Evolutionary conservation across 2,329 filamentous ascomycete species (phyloP).

Genomic region (Scytalidium sp.): DNA sequence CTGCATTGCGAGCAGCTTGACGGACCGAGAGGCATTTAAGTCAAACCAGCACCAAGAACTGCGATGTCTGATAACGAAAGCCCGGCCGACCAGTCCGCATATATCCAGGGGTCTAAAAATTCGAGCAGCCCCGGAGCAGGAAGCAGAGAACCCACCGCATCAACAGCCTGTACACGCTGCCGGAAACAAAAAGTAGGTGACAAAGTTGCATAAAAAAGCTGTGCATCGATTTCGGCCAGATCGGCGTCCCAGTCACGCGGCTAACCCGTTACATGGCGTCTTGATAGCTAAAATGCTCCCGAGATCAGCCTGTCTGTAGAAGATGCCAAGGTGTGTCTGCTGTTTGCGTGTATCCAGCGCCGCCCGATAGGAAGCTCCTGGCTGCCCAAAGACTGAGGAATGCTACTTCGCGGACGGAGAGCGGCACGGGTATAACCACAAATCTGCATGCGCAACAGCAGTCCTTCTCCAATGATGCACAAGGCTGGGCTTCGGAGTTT

Average conservation of each 20-base stretch:
- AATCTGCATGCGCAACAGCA: neutral
- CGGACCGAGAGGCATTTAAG: neutral
- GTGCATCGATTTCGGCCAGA: too few species aligned
- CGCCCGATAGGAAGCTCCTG: slow-evolving; percentile 16
- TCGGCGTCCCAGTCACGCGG: too few species aligned
- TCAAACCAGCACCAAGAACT: neutral
- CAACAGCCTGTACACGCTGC: slow-evolving; percentile 12
- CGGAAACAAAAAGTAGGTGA: slow-evolving; percentile 18
- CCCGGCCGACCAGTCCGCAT: neutral
- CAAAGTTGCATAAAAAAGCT: neutral
- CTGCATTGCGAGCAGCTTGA: neutral
- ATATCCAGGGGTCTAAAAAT: neutral
- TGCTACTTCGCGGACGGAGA: slow-evolving; percentile 9
- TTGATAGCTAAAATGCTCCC: slow-evolving; percentile 14
- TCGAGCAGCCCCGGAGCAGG: neutral
- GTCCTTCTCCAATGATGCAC: neutral
- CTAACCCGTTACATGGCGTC: neutral
- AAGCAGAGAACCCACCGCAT: neutral
- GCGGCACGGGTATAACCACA: neutral
- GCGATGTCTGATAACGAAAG: neutral
- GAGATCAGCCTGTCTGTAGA: slow-evolving; percentile 15
- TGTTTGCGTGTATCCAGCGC: slow-evolving; percentile 16
- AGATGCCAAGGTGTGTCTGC: slow-evolving; percentile 14
- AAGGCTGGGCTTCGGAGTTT: neutral
- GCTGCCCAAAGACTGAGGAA: slow-evolving; percentile 14